phyloP scores from a whole-genome alignment of 306 rosid genomes.

The Cicer yamashitae region DNA sequence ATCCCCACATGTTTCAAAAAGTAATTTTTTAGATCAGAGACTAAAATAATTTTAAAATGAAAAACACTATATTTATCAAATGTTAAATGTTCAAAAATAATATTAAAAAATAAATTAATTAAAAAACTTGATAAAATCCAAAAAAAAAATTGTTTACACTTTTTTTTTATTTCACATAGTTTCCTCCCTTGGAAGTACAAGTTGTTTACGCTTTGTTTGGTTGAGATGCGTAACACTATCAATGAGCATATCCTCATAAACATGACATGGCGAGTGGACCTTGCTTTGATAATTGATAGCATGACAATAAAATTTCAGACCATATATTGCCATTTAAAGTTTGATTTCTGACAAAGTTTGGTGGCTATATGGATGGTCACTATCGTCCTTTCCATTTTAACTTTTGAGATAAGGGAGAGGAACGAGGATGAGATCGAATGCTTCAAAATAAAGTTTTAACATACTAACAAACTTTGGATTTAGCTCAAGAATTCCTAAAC shows the following conservation, averaged over 20 bases:
- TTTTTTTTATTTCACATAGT: too few relatives aligned
- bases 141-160: too few relatives aligned
- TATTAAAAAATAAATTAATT: too few relatives aligned
- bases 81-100: too few relatives aligned
- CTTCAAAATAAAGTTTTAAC: background rate
- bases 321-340: background rate
- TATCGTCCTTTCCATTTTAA: conserved; percentile 30
- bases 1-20: background rate
- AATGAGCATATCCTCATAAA: background rate
- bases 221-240: too few relatives aligned
- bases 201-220: too few relatives aligned
- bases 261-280: background rate
- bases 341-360: conserved; percentile 29
- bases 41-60: too few relatives aligned
- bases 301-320: background rate
- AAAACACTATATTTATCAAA: too few relatives aligned
- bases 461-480: conserved; percentile 20
- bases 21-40: too few relatives aligned
- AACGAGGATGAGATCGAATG: background rate
- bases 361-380: conserved; percentile 38
- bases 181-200: too few relatives aligned
- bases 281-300: conserved; percentile 5
- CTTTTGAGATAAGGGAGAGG: conserved; percentile 14
- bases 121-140: too few relatives aligned
- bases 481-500: conserved; percentile 23